Evolutionary conservation across 306 rosid genomes (phyloP), one percentile per base, ranked within the genome.

Genomic region (Senna siamea): DNA sequence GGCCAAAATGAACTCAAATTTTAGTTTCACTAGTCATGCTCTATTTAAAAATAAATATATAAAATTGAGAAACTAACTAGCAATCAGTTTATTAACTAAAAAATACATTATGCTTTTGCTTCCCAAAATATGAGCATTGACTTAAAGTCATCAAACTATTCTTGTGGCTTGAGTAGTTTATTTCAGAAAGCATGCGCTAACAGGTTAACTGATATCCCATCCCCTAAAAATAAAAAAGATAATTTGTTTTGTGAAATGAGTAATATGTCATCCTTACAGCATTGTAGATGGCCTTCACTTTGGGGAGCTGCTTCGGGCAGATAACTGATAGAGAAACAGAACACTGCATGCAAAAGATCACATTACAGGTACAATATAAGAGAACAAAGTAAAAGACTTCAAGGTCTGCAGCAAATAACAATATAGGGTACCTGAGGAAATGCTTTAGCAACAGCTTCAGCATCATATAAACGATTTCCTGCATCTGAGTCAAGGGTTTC

Each of bases 221-320:
- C 34, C 28, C 23, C 58, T 61, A 57, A 73, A 43, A 48, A 37
- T 44, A 41, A 30, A n/a, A 54, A 61, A 57, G 30, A 66, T 32
- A 59, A 34, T n/a, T 55, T 62, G 9, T 76, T 66, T 72, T 72
- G 30, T 57, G n/a, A 28, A 18, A 71, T 52, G 62, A 70, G 48
- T 59, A 51, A 47, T 46, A 61, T 38, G 61, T 35, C 69, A 63
- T 76, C 61, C 52, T 90, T 85, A 94, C 99, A 79, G 92, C 93
- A 82, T 84, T 90, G 85, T 87, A 92, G 64, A 94, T 84, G 74
- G 85, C 88, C 86, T 81, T 84, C 58, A 94, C 79, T 79, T 80
- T 88, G 48, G 96, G 90, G 86, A 92, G 97, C 84, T 88, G 96
- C 75, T 92, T 94, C 28, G 99, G 96, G 82, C 96, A 89, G 77